Percentiles rank a stretch among this genome's conserved stretches.
Evolutionary conservation across 2,329 filamentous ascomycete species (phyloP).

Genomic region (Pyrenochaeta sp.): DNA sequence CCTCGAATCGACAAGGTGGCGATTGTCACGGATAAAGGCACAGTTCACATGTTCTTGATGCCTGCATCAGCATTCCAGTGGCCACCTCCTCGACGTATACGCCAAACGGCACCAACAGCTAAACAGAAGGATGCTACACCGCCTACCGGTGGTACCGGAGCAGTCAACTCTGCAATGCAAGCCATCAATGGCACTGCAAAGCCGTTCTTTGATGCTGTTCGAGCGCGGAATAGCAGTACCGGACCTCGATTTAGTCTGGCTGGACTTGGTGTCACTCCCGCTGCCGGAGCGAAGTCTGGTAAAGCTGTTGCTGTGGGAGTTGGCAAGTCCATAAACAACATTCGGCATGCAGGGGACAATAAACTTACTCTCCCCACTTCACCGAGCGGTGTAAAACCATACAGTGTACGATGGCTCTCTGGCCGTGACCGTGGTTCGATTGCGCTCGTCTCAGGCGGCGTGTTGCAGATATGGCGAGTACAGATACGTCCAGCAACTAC

Average conservation of each 20-base stretch:
- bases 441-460: conserved; percentile 70
- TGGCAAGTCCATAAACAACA: conserved; percentile 74
- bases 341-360: conserved; percentile 79
- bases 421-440: conserved; percentile 70
- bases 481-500: conserved; percentile 57
- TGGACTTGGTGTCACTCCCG: conserved; percentile 51
- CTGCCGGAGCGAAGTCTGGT: conserved; percentile 68
- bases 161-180: conserved; percentile 52
- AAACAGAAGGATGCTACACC: conserved; percentile 44
- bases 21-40: conserved; percentile 93
- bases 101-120: conserved; percentile 31
- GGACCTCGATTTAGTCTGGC: conserved; percentile 47
- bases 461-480: conserved; percentile 71
- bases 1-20: conserved; percentile 84
- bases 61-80: conserved; percentile 84
- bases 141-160: conserved; percentile 41
- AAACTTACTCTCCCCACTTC: conserved; percentile 73
- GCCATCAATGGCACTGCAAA: conserved; percentile 55
- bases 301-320: conserved; percentile 77
- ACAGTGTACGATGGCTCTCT: conserved; percentile 72
- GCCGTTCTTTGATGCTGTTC: conserved; percentile 48
- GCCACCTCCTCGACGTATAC: conserved; percentile 72
- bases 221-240: conserved; percentile 42
- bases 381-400: conserved; percentile 61
- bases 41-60: conserved; percentile 90